Conservation (phyloP, 768 basidiomycete genomes). For the Psilocybe azurescens region DNA sequence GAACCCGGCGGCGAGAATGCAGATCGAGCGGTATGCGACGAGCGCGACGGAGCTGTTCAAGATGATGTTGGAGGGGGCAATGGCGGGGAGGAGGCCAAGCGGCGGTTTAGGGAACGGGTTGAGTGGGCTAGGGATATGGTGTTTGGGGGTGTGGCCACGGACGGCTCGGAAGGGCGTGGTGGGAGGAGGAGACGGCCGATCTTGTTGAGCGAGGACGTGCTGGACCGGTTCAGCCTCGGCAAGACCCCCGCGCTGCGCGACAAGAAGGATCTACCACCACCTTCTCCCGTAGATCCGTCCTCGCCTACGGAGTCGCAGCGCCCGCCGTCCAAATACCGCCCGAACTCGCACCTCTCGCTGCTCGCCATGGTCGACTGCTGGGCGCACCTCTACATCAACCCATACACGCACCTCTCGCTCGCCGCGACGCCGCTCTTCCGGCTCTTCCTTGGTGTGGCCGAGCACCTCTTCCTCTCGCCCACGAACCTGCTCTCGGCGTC, state of each 20-base stretch:
- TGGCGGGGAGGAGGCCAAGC: slow-evolving; percentile 41
- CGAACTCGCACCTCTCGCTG: slow-evolving; percentile 91
- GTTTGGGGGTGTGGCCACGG: slow-evolving; percentile 55
- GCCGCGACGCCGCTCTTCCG: slow-evolving; percentile 97
- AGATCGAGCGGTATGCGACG: slow-evolving; percentile 91
- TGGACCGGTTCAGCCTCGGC: slow-evolving; percentile 91
- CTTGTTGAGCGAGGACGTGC: slow-evolving; percentile 80
- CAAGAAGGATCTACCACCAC: slow-evolving; percentile 12
- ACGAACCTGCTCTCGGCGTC: not conserved
- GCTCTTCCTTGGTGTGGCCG: slow-evolving; percentile 96
- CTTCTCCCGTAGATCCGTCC: slow-evolving; percentile 5
- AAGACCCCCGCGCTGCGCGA: slow-evolving; percentile 19
- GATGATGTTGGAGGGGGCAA: slow-evolving; percentile 79
- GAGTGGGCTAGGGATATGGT: slow-evolving; percentile 77
- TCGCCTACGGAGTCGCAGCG: slow-evolving; percentile 18
- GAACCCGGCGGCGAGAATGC: slow-evolving; percentile 86
- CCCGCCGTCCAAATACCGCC: slow-evolving; percentile 53
- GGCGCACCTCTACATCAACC: slow-evolving; percentile 85
- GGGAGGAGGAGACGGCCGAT: slow-evolving; percentile 57
- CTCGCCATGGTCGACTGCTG: slow-evolving; percentile 99
- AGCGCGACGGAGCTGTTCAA: slow-evolving; percentile 92
- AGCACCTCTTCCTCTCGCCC: slow-evolving; percentile 86
- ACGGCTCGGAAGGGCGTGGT: not conserved
- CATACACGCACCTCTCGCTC: slow-evolving; percentile 88
- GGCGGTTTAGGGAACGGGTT: slow-evolving; percentile 69